Evolutionary conservation across 1,139 yeast genomes (phyloP), one percentile per base, ranked within the genome.

Genomic region (Yamadazyma dushanensis): DNA sequence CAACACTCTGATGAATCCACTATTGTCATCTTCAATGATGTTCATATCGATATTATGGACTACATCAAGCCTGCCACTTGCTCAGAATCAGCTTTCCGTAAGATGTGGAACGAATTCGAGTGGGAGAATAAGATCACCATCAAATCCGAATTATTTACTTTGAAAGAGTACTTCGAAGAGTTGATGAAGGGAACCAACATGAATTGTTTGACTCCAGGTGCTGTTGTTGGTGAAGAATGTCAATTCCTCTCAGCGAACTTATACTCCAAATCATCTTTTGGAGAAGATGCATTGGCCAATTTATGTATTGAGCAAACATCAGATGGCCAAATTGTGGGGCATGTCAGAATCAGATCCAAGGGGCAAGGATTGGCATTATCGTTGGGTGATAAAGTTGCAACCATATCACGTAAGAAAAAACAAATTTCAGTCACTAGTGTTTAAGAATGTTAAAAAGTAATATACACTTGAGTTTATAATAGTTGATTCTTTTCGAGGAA

Each of bases 91-190:
- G 84, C 79, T 49, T 94, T 94, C 86, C 86, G 98, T 54, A 79
- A 82, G 53, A 90, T 90, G 97, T 94, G 99, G 99, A 87, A 89
- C 59, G 97, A 90, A 61, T 94, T 94, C 59, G 99, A 94, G 66
- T 94, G 99, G 99, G 99, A 94, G 64, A 94, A 94, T 68, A 94
- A 94, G 70, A 92, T 94, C 54, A 86, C 92, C 44, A 86, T 94
- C 57, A 83, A 85, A 51, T 81, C 95, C 3, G 73, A 71, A 38
- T 73, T 83, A 52, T 64, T 76, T 29, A 67, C 90, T 1, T 74
- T 94, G 56, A 83, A 83, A 56, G 87, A 79, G 34, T 94, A 88
- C 64, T 72, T 94, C 60, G 84, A 82, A 40, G 83, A 78, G 52
- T 69, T 94, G 53, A 71, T 88, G 66, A 71, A 73, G 44, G 92